phyloP scores from a whole-genome alignment of 257 asterid species.

The Galeopsis tetrahit region DNA sequence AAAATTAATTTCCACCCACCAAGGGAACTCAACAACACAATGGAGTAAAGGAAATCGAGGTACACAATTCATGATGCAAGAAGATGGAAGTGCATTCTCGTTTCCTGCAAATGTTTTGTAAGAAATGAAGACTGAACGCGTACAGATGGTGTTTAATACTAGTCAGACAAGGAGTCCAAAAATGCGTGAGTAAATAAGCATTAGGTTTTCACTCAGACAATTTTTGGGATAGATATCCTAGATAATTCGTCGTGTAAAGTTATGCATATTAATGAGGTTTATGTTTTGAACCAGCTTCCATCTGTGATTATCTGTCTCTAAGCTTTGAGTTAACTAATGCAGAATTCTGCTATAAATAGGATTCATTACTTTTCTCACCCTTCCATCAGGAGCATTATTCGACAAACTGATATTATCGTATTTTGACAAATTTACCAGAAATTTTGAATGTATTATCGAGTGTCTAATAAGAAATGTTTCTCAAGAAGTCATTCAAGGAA shows the following conservation, averaged over 20 bases:
- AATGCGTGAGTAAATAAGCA: constrained; percentile 12
- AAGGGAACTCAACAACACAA: constrained; percentile 25
- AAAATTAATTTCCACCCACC: too few relatives aligned
- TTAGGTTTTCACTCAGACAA: constrained; percentile 8
- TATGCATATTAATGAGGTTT: background rate
- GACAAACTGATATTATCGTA: background rate
- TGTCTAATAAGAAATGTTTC: background rate
- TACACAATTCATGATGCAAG: constrained; percentile 30
- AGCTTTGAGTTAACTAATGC: constrained; percentile 11
- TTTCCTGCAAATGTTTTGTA: constrained; percentile 18
- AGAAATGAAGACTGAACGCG: constrained; percentile 22
- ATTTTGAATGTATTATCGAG: background rate
- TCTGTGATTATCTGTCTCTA: background rate
- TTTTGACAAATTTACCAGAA: background rate
- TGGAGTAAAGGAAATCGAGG: constrained; percentile 1
- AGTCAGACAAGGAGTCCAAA: constrained; percentile 15
- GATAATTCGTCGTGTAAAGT: constrained; percentile 25
- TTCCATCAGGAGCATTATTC: background rate
- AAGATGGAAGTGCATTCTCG: constrained; percentile 11
- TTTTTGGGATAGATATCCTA: constrained; percentile 24
- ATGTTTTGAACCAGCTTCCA: constrained; percentile 1
- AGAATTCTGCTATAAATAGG: background rate
- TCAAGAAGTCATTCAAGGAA: background rate
- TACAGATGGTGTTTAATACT: background rate
- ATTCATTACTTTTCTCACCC: background rate